Base-by-base conservation (phyloP, 345 rosid species). In the Kandelia obovata region DNA sequence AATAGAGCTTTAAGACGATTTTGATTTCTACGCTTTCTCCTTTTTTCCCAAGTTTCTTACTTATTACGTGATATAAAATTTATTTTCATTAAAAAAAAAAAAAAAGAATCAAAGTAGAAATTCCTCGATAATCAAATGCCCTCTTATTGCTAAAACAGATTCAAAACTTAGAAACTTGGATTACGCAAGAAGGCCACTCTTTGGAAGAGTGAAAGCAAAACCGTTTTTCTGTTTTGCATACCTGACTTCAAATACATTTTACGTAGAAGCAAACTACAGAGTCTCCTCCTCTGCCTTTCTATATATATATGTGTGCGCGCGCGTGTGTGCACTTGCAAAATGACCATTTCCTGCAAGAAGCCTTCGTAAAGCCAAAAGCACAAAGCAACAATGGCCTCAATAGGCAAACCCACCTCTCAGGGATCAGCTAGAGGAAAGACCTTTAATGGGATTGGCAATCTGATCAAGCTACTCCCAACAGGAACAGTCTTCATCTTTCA, bases 391-490 rank as follows among this genome's bases (percentile, higher is more conserved):
- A 43, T 43, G 49, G 49, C 49, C 49, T 39, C 64, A 74, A 46
- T 56, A 30, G 58, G 39, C 23, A 63, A 31, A 34, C 39, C 75
- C 55, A 68, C 71, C 61, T 1, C 28, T 27, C 56, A 25, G 34
- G 75, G 53, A 66, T 78, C 85, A 58, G 57, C 81, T 32, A 62
- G 75, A 39, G 92, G 75, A 66, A 82, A 56, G 73, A 78, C 92
- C 51, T 79, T 87, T 13, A 30, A 72, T 5, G 90, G 96, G 20
- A 39, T 87, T 0, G 87, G 92, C 2, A 93, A 85, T 82, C 89
- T 93, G 39, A 60, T 93, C 72, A 89, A 83, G 86, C 87, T 91
- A 62, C 97, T 93, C 39, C 98, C 98, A 0, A 89, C 97, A 19
- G 98, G 97, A 71, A 91, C 92, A 1, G 91, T 91, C 67, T 93